These are phyloP conservation scores for Serpula lacrymans DNA, from an alignment of 768 basidiomycete genomes.

Conservation along the genomic window DNA sequence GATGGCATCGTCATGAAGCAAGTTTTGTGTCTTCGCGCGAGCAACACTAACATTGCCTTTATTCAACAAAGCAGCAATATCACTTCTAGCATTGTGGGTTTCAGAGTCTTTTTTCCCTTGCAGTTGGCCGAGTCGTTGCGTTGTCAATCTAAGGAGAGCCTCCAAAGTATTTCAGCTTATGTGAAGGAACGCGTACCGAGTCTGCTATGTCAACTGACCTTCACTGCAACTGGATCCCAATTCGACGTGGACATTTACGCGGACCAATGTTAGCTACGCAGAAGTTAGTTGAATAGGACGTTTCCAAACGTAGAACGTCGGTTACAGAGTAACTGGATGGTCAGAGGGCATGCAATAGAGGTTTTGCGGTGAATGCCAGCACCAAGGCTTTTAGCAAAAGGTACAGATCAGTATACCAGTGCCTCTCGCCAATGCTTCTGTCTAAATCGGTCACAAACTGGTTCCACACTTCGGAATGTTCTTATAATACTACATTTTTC, in stretches of 20 bases:
- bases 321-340: too few species aligned
- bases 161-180: constrained; percentile 23
- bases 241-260: constrained; percentile 16
- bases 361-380: too few species aligned
- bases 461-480: too few species aligned
- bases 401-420: too few species aligned
- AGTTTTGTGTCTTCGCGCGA: constrained; percentile 67
- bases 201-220: constrained; percentile 17
- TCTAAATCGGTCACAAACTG: too few species aligned
- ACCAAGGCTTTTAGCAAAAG: too few species aligned
- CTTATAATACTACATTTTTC: too few species aligned
- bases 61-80: constrained; percentile 64
- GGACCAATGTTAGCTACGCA: neutral
- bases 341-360: too few species aligned
- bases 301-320: neutral
- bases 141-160: constrained; percentile 61
- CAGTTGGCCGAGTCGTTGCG: constrained; percentile 63
- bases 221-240: constrained; percentile 30
- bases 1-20: constrained; percentile 59
- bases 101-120: constrained; percentile 69
- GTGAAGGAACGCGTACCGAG: too few species aligned
- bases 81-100: constrained; percentile 56
- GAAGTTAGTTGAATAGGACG: neutral
- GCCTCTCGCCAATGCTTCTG: too few species aligned
- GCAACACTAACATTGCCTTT: constrained; percentile 61